Percentiles rank a stretch among this genome's conserved stretches.
These are phyloP conservation scores for Fragaria vesca DNA, from an alignment of 306 rosid species.

Conservation along the genomic window DNA sequence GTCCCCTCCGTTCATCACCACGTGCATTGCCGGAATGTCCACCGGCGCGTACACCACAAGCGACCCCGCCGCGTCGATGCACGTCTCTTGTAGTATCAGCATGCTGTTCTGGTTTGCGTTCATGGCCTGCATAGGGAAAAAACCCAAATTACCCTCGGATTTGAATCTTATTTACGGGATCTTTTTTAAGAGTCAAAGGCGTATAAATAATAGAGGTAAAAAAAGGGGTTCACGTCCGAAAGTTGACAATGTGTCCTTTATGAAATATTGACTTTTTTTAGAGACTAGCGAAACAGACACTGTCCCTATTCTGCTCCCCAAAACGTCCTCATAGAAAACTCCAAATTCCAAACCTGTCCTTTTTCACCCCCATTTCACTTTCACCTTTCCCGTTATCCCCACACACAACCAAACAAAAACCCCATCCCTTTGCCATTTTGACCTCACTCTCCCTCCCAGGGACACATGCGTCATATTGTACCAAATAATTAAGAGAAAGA, in stretches of 20 bases:
- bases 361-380: conserved; percentile 17
- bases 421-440: conserved; percentile 11
- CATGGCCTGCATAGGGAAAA: conserved; percentile 48
- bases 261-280: conserved; percentile 55
- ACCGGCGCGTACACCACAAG: conserved; percentile 99
- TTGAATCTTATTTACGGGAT: not conserved
- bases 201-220: not conserved
- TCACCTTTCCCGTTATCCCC: conserved; percentile 12
- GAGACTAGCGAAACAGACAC: conserved; percentile 39
- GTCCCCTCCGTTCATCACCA: conserved; percentile 95
- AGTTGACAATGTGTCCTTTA: conserved; percentile 35
- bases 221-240: conserved; percentile 13
- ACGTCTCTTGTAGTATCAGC: conserved; percentile 88
- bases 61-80: conserved; percentile 84
- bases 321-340: conserved; percentile 41
- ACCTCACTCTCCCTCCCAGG: conserved; percentile 7
- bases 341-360: conserved; percentile 55
- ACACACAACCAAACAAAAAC: conserved; percentile 8
- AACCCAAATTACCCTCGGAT: not conserved
- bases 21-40: conserved; percentile 97
- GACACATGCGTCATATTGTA: conserved; percentile 30
- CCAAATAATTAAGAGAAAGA: not conserved
- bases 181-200: conserved; percentile 37
- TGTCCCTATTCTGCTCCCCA: conserved; percentile 22
- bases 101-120: conserved; percentile 90